phyloP scores from a whole-genome alignment of 805 yeast genomes.

The Blastobotrys attinorum region DNA sequence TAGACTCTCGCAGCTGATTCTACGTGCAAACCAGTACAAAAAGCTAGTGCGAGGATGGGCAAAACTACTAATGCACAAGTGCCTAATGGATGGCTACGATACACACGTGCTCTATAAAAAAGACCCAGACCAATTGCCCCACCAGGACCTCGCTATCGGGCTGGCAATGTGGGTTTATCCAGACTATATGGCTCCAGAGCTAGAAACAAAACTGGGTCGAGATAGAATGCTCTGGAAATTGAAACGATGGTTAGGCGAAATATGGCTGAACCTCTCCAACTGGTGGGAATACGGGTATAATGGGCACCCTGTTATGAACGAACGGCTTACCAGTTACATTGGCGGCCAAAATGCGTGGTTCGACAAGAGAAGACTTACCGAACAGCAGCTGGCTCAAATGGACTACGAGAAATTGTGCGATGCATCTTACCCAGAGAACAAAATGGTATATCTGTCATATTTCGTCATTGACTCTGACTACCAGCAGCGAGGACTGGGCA shows the following conservation, averaged over 20 bases:
- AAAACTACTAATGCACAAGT: slow-evolving; percentile 1
- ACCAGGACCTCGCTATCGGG: slow-evolving; percentile 5
- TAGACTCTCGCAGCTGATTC: slow-evolving; percentile 7
- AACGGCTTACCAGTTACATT: not conserved
- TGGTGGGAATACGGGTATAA: slow-evolving; percentile 3
- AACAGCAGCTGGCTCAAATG: slow-evolving; percentile 5
- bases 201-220: slow-evolving; percentile 1
- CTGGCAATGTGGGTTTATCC: slow-evolving; percentile 9
- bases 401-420: slow-evolving; percentile 7
- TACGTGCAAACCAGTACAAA: slow-evolving; percentile 5
- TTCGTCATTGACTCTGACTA: slow-evolving; percentile 9
- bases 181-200: slow-evolving; percentile 1
- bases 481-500: slow-evolving; percentile 14
- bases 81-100: not conserved
- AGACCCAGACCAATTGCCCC: not conserved
- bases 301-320: slow-evolving; percentile 9
- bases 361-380: slow-evolving; percentile 2
- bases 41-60: slow-evolving; percentile 7
- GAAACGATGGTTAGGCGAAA: not conserved
- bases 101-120: slow-evolving; percentile 3
- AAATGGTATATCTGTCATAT: slow-evolving; percentile 7
- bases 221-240: slow-evolving; percentile 2
- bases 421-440: slow-evolving; percentile 5
- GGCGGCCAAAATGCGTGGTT: not conserved
- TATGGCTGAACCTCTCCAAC: not conserved